These are phyloP conservation scores for Lachancea mirantina DNA, from an alignment of 805 yeast species.

Conservation along the genomic window DNA sequence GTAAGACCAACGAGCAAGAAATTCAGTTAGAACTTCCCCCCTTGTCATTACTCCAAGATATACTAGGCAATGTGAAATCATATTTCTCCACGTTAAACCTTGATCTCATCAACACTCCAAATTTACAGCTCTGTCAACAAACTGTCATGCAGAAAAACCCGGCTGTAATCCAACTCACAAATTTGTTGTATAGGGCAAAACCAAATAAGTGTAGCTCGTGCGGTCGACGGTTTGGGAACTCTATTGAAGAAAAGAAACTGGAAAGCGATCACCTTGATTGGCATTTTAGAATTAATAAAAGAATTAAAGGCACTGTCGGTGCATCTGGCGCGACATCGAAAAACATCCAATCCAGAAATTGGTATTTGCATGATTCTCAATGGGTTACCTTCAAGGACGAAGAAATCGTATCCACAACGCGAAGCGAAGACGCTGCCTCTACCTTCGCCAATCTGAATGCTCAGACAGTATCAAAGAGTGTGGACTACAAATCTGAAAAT, in stretches of 20 bases:
- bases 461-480: slow-evolving; percentile 5
- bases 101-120: slow-evolving; percentile 24
- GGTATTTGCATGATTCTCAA: slow-evolving; percentile 67
- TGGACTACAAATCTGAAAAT: too few species aligned
- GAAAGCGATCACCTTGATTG: slow-evolving; percentile 79
- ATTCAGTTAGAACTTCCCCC: slow-evolving; percentile 19
- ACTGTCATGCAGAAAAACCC: slow-evolving; percentile 25
- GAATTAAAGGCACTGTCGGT: slow-evolving; percentile 41
- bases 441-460: slow-evolving; percentile 16
- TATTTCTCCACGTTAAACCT: slow-evolving; percentile 25
- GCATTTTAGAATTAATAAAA: slow-evolving; percentile 87
- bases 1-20: slow-evolving; percentile 13
- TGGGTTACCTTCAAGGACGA: slow-evolving; percentile 72
- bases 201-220: slow-evolving; percentile 84
- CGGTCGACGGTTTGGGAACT: slow-evolving; percentile 73
- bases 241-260: slow-evolving; percentile 44
- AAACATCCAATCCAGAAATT: slow-evolving; percentile 63
- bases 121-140: slow-evolving; percentile 30
- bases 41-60: slow-evolving; percentile 17
- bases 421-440: slow-evolving; percentile 8
- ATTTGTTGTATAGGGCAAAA: slow-evolving; percentile 33
- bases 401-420: slow-evolving; percentile 41
- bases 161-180: slow-evolving; percentile 23
- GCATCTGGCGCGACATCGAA: slow-evolving; percentile 19
- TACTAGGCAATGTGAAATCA: slow-evolving; percentile 27